Conservation (phyloP, 768 basidiomycete species). For the Xerocomellus intermedius region DNA sequence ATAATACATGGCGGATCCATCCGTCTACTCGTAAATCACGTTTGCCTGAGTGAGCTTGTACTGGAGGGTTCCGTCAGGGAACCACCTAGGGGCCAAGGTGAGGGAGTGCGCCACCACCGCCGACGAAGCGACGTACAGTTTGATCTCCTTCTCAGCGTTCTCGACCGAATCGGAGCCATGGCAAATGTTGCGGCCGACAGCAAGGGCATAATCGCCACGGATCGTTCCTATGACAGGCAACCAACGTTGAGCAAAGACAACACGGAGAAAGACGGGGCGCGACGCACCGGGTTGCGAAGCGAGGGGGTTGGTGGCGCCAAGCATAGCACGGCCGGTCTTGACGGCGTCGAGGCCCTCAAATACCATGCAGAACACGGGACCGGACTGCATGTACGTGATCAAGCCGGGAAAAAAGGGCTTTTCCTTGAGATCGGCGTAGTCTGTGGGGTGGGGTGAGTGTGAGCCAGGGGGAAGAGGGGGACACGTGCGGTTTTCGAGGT, state of each 20-base stretch:
- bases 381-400: constrained; percentile 94
- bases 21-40: constrained; percentile 77
- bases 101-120: constrained; percentile 1
- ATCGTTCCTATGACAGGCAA: constrained; percentile 66
- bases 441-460: constrained; percentile 35
- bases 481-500: constrained; percentile 82
- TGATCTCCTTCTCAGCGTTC: constrained; percentile 92
- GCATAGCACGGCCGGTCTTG: constrained; percentile 94
- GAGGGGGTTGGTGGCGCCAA: constrained; percentile 96
- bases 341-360: constrained; percentile 94
- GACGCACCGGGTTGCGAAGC: constrained; percentile 76
- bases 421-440: constrained; percentile 93
- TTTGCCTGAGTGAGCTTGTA: constrained; percentile 61
- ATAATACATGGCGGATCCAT: constrained; percentile 22
- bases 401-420: constrained; percentile 97
- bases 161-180: constrained; percentile 90
- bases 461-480: not conserved
- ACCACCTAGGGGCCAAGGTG: constrained; percentile 59
- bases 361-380: constrained; percentile 94
- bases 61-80: constrained; percentile 81
- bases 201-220: constrained; percentile 93
- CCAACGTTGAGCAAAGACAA: constrained; percentile 3
- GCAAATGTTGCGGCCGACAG: constrained; percentile 93
- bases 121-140: constrained; percentile 55
- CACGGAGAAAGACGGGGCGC: not conserved